A percentile compares a stretch with the other conserved stretches of the same genome.
Evolutionary conservation across 495 filamentous ascomycete species (phyloP).

Genomic region (Aspergillus mulundensis): DNA sequence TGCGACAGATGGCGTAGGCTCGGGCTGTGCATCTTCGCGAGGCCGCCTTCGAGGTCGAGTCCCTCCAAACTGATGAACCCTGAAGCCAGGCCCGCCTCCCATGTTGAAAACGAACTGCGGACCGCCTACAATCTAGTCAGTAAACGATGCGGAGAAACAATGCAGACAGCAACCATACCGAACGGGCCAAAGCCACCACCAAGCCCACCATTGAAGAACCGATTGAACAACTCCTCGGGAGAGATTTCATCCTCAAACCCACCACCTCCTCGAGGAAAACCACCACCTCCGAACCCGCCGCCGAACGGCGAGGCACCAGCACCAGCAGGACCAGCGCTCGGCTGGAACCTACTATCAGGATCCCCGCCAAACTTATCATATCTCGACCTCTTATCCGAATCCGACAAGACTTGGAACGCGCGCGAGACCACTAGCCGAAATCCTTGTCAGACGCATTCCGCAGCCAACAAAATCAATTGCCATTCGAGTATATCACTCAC

Average conservation of each 20-base stretch:
- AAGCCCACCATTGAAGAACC: conserved; percentile 76
- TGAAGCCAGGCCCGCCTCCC: conserved; percentile 73
- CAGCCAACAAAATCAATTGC: neutral
- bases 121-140: conserved; percentile 46
- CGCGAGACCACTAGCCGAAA: conserved; percentile 70
- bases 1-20: conserved; percentile 44
- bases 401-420: conserved; percentile 89
- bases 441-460: neutral
- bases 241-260: conserved; percentile 90
- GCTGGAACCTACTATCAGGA: conserved; percentile 79
- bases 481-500: conserved; percentile 40
- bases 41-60: conserved; percentile 63
- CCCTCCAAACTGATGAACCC: conserved; percentile 85
- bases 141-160: neutral
- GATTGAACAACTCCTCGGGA: conserved; percentile 91
- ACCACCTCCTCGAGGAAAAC: conserved; percentile 49
- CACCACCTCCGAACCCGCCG: conserved; percentile 65
- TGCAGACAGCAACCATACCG: conserved; percentile 37
- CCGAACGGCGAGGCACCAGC: conserved; percentile 58
- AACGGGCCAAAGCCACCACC: conserved; percentile 58
- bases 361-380: conserved; percentile 88
- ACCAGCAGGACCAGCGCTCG: conserved; percentile 44
- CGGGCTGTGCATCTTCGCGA: conserved; percentile 52
- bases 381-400: conserved; percentile 83
- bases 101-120: conserved; percentile 91